Conservation (phyloP, 2,329 filamentous ascomycete species). For the Colletotrichum liriopes region DNA sequence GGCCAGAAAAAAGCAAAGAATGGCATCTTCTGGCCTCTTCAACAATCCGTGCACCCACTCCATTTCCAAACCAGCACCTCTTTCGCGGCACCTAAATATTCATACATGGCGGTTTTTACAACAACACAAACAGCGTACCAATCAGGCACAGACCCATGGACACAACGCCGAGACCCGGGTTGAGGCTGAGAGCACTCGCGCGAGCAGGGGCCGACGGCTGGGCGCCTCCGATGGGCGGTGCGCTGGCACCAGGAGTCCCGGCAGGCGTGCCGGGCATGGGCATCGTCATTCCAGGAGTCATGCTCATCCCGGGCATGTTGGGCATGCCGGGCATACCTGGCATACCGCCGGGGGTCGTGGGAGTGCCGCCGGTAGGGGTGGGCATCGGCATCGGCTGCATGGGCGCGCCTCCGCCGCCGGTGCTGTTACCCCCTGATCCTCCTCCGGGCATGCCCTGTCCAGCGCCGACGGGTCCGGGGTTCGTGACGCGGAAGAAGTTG, state of each 20-base stretch:
- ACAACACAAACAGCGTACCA: constrained; percentile 24
- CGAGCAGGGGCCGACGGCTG: constrained; percentile 30
- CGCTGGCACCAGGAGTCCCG: constrained; percentile 16
- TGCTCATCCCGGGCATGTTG: constrained; percentile 37
- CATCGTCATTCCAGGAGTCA: constrained; percentile 32
- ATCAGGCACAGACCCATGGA: constrained; percentile 17
- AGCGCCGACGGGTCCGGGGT: constrained; percentile 47
- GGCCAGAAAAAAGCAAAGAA: constrained; percentile 15
- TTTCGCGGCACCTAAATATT: background rate
- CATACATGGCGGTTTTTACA: constrained; percentile 4
- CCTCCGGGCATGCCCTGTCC: constrained; percentile 31
- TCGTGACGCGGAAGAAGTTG: constrained; percentile 58
- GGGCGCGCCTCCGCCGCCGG: constrained; percentile 13
- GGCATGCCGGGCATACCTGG: constrained; percentile 30
- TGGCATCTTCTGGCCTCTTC: constrained; percentile 11
- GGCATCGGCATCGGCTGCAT: constrained; percentile 16
- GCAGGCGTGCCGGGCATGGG: constrained; percentile 28
- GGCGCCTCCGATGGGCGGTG: constrained; percentile 18
- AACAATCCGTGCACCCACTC: background rate
- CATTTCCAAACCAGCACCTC: background rate
- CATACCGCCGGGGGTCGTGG: constrained; percentile 33
- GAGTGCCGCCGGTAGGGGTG: background rate
- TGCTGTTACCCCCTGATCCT: constrained; percentile 23
- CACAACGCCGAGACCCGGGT: constrained; percentile 17
- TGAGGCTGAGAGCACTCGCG: constrained; percentile 9